phyloP scores from a whole-genome alignment of 352 stramenopile genomes.

The Aphanomyces astaci region DNA sequence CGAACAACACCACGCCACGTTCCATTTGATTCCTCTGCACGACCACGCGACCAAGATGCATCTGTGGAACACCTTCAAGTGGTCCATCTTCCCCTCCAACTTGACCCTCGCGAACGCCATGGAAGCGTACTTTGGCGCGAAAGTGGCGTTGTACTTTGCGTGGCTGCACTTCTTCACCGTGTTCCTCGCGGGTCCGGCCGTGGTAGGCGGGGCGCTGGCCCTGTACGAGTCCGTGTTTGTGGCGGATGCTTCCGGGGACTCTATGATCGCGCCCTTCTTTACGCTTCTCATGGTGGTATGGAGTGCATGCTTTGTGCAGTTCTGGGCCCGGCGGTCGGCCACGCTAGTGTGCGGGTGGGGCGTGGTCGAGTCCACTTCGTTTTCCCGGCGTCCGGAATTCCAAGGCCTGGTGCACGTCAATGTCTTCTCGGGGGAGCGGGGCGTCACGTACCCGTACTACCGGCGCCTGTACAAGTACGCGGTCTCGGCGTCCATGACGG shows the following conservation, averaged over 20 bases:
- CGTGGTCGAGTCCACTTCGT: conserved; percentile 25
- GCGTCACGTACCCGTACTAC: conserved; percentile 37
- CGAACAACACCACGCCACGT: neutral
- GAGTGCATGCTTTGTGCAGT: conserved; percentile 38
- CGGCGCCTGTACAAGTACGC: conserved; percentile 40
- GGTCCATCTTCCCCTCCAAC: conserved; percentile 17
- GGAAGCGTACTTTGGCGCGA: conserved; percentile 20
- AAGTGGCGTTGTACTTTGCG: conserved; percentile 46
- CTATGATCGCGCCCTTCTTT: conserved; percentile 47
- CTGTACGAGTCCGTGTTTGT: conserved; percentile 28
- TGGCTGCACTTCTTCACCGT: conserved; percentile 50
- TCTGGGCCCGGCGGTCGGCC: conserved; percentile 40
- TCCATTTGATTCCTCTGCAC: conserved; percentile 1
- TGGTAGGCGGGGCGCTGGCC: conserved; percentile 31
- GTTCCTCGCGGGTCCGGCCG: conserved; percentile 32
- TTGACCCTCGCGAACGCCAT: conserved; percentile 1
- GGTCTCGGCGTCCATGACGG: conserved; percentile 35
- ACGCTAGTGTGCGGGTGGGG: conserved; percentile 38
- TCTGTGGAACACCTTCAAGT: conserved; percentile 15
- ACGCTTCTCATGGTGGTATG: conserved; percentile 48
- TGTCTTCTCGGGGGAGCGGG: conserved; percentile 36
- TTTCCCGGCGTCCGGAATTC: conserved; percentile 33
- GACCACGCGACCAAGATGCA: conserved; percentile 1
- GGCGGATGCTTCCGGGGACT: conserved; percentile 37
- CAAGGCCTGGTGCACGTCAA: conserved; percentile 32